Percentiles rank a stretch among this genome's conserved stretches.
Evolutionary conservation across 345 rosid genomes (phyloP).

Genomic region (Raphanus sativus): DNA sequence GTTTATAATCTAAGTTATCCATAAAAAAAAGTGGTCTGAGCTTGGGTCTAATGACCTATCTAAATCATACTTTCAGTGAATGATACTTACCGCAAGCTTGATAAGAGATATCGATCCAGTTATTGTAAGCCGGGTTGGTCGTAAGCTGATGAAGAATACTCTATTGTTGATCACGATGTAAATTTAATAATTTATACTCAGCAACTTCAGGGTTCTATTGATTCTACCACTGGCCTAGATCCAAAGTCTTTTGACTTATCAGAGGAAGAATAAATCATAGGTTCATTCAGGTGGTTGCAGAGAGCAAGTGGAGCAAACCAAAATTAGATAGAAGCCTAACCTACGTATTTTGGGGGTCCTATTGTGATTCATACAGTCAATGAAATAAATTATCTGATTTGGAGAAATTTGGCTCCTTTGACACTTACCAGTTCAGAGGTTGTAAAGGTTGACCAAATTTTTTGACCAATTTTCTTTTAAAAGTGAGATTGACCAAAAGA

Average conservation of each 20-base stretch:
- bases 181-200: not conserved
- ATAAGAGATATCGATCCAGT: not conserved
- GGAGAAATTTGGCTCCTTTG: not conserved
- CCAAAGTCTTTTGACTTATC: not conserved
- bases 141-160: no score
- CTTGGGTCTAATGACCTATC: not conserved
- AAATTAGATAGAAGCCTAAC: not conserved
- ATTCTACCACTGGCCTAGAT: not conserved
- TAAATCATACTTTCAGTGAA: not conserved
- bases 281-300: not conserved
- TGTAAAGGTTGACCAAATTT: no score
- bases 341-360: not conserved
- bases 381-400: not conserved
- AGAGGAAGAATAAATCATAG: not conserved
- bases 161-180: not conserved
- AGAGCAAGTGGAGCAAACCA: not conserved
- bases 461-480: no score
- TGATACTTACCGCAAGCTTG: no score
- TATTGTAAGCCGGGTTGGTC: no score
- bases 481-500: not conserved
- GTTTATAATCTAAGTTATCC: not conserved
- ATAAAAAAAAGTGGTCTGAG: not conserved
- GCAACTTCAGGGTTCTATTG: not conserved
- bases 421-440: not conserved
- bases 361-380: not conserved